Conservation (phyloP, 805 yeast species). For the Komagataella phaffii region DNA sequence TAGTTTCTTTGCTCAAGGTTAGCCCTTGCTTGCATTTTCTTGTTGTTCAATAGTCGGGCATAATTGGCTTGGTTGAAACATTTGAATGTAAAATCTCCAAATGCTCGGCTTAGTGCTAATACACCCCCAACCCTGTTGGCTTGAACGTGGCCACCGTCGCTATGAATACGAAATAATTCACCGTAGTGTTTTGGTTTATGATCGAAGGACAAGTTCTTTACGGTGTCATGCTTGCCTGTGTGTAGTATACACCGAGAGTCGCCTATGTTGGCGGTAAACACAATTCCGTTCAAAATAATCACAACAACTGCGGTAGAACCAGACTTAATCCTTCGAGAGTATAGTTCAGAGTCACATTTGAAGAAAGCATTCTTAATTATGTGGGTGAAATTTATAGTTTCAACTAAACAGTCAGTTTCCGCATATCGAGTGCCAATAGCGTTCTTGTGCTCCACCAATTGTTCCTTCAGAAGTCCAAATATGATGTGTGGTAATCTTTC, state of each 20-base stretch:
- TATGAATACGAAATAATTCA: constrained; percentile 40
- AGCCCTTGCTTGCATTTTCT: neutral
- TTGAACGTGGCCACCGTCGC: constrained; percentile 49
- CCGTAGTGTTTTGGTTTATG: constrained; percentile 49
- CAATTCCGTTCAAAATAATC: constrained; percentile 25
- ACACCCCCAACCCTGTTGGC: constrained; percentile 48
- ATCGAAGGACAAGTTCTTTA: constrained; percentile 54
- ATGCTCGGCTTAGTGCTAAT: constrained; percentile 42
- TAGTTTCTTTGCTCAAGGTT: constrained; percentile 11
- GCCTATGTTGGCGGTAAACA: constrained; percentile 59
- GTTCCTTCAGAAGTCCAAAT: constrained; percentile 15
- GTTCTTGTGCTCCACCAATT: neutral
- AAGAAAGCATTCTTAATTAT: constrained; percentile 29
- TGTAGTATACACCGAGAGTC: constrained; percentile 60
- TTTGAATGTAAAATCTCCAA: constrained; percentile 55
- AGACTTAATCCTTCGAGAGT: constrained; percentile 23
- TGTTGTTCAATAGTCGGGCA: constrained; percentile 8
- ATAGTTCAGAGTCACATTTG: constrained; percentile 29
- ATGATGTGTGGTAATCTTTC: constrained; percentile 23
- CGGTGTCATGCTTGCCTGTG: constrained; percentile 26
- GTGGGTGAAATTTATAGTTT: constrained; percentile 12
- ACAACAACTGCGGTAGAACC: constrained; percentile 43
- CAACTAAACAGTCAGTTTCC: constrained; percentile 3
- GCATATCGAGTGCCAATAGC: neutral
- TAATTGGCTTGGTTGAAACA: constrained; percentile 14